Conservation (phyloP, 2,329 filamentous ascomycete genomes). For the Penicillium vulpinum region DNA sequence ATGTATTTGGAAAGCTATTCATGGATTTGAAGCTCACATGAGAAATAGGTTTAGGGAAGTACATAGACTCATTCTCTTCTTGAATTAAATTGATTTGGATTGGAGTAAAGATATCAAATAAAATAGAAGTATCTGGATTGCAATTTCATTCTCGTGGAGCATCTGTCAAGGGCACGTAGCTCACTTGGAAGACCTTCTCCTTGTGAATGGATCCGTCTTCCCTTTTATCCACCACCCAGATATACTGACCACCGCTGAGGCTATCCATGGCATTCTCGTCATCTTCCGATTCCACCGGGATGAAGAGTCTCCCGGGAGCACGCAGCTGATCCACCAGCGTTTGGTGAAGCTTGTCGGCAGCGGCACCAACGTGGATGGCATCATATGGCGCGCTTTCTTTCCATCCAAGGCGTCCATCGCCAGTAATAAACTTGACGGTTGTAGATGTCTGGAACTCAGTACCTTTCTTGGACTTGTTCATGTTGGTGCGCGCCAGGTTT, state of each 20-base stretch:
- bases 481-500: constrained; percentile 64
- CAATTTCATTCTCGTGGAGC: constrained; percentile 43
- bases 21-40: background rate
- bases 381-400: constrained; percentile 68
- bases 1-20: background rate
- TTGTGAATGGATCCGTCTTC: constrained; percentile 57
- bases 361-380: constrained; percentile 92
- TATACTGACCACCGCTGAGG: constrained; percentile 52
- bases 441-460: constrained; percentile 61
- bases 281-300: constrained; percentile 58
- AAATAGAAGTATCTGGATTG: background rate
- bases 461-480: constrained; percentile 63
- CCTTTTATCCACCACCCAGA: constrained; percentile 65
- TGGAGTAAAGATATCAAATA: background rate
- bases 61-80: background rate
- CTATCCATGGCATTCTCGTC: constrained; percentile 23
- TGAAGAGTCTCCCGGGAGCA: constrained; percentile 70
- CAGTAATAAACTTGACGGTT: constrained; percentile 69
- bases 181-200: constrained; percentile 61
- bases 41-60: background rate
- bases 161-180: constrained; percentile 66
- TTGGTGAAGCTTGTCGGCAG: constrained; percentile 71
- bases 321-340: constrained; percentile 75
- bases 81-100: background rate
- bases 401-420: constrained; percentile 71